phyloP scores from a whole-genome alignment of 75 land plant species.

The Pinus tabuliformis region DNA sequence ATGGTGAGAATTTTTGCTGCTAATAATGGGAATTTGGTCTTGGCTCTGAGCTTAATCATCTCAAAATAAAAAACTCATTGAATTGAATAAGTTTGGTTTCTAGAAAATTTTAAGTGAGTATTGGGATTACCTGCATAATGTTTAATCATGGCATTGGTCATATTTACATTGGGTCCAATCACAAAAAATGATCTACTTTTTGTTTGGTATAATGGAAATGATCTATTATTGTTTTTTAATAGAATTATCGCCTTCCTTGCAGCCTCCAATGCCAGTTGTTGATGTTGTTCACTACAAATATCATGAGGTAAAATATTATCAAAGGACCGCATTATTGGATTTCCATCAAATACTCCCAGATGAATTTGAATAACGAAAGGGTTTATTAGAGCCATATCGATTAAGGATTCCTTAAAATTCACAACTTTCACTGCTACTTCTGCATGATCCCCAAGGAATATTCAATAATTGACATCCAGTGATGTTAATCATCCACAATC shows the following conservation, averaged over 20 bases:
- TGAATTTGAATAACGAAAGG: conserved; percentile 75
- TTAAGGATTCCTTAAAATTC: conserved; percentile 33
- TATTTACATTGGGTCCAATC: conserved; percentile 75
- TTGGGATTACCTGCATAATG: conserved; percentile 68
- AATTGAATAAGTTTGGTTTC: not conserved
- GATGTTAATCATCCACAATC: conserved; percentile 32
- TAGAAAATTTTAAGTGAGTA: not conserved
- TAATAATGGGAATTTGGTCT: too few species aligned
- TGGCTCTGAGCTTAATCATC: too few species aligned
- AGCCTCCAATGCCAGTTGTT: conserved; percentile 34
- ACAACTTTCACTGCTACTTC: conserved; percentile 51
- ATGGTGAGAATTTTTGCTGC: too few species aligned
- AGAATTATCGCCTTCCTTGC: conserved; percentile 41
- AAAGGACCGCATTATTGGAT: conserved; percentile 48
- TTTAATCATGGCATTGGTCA: conserved; percentile 59
- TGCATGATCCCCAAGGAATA: conserved; percentile 47
- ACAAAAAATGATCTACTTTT: conserved; percentile 52
- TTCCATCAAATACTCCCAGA: conserved; percentile 89
- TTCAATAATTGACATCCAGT: conserved; percentile 88
- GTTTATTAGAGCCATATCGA: conserved; percentile 58
- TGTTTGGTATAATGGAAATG: conserved; percentile 28
- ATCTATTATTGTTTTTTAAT: conserved; percentile 32
- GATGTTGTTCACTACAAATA: conserved; percentile 57
- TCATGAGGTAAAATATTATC: conserved; percentile 63
- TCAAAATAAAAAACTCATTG: not conserved